A percentile compares a stretch with the other conserved stretches of the same genome.
Evolutionary conservation across 2,329 filamentous ascomycete species (phyloP).

Genomic region (Penicillium verrucosum): DNA sequence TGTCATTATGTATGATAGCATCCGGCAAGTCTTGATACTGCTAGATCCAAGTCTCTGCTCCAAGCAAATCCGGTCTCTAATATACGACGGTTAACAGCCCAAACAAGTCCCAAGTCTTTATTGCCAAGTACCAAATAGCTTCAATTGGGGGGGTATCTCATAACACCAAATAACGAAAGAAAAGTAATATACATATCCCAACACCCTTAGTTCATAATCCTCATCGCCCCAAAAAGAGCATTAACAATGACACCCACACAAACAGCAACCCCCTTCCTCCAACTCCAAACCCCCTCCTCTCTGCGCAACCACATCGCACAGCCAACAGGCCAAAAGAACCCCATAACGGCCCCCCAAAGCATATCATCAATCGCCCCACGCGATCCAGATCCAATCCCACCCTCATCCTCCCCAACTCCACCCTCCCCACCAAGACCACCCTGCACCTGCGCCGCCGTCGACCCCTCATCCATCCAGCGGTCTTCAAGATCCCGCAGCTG

Average conservation of each 20-base stretch:
- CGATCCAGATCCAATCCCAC: constrained; percentile 42
- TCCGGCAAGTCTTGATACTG: constrained; percentile 9
- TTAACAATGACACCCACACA: constrained; percentile 80
- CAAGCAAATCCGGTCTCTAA: background rate
- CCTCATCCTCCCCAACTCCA: constrained; percentile 36
- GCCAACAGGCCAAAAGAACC: constrained; percentile 92
- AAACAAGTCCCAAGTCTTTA: background rate
- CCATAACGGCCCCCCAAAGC: constrained; percentile 81
- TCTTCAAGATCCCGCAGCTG: constrained; percentile 79
- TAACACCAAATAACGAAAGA: constrained; percentile 4
- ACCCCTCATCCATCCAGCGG: constrained; percentile 74
- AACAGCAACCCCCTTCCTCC: constrained; percentile 81
- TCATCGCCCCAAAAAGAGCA: constrained; percentile 69
- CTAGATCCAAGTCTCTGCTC: background rate
- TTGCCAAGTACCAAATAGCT: background rate
- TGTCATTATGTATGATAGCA: constrained; percentile 30
- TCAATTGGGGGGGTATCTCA: constrained; percentile 23
- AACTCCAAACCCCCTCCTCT: constrained; percentile 83
- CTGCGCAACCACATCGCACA: constrained; percentile 80
- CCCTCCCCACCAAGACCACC: constrained; percentile 47
- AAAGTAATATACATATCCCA: background rate
- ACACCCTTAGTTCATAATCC: constrained; percentile 47
- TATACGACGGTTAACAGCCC: background rate
- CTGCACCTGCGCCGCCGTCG: constrained; percentile 30
- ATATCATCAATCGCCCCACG: constrained; percentile 73